These are phyloP conservation scores for Xenoacremonium recifei DNA, from an alignment of 2,329 filamentous ascomycete genomes.

Conservation along the genomic window DNA sequence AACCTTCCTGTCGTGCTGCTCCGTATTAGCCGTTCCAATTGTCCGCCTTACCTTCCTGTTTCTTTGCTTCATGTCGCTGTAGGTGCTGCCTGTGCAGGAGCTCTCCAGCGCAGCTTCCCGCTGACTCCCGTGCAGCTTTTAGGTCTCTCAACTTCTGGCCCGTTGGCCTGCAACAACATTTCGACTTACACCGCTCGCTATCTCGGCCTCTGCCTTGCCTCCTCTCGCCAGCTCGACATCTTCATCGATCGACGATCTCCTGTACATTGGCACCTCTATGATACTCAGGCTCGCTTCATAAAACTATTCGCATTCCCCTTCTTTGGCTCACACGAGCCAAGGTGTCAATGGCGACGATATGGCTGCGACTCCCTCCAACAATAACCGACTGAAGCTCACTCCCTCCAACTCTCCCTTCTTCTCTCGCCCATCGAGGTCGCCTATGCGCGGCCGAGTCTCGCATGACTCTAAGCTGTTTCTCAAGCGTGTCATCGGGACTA, in stretches of 20 bases:
- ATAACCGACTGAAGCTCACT: slow-evolving; percentile 66
- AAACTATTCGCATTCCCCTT: no score
- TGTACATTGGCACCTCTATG: no score
- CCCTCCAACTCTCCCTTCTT: slow-evolving; percentile 75
- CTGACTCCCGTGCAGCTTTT: slow-evolving; percentile 1
- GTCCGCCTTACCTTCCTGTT: background rate
- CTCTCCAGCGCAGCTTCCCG: no score
- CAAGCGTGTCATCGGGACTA: slow-evolving; percentile 86
- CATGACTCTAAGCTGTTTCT: slow-evolving; percentile 66
- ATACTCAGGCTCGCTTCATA: slow-evolving; percentile 11
- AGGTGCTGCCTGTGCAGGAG: background rate
- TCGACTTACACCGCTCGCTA: slow-evolving; percentile 4
- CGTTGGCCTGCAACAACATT: slow-evolving; percentile 1
- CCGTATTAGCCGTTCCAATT: background rate
- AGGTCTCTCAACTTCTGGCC: background rate
- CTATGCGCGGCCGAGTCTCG: slow-evolving; percentile 47
- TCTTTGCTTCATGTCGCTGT: slow-evolving; percentile 5
- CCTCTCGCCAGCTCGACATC: background rate
- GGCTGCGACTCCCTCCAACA: slow-evolving; percentile 56
- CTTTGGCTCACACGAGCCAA: slow-evolving; percentile 13
- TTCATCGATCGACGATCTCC: slow-evolving; percentile 2
- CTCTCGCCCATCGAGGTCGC: slow-evolving; percentile 61
- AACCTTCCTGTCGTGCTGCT: background rate
- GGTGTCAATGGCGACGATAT: slow-evolving; percentile 56
- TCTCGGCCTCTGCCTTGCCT: slow-evolving; percentile 1